phyloP scores from a whole-genome alignment of 2,329 filamentous ascomycete species.

The Phialocephala subalpina region DNA sequence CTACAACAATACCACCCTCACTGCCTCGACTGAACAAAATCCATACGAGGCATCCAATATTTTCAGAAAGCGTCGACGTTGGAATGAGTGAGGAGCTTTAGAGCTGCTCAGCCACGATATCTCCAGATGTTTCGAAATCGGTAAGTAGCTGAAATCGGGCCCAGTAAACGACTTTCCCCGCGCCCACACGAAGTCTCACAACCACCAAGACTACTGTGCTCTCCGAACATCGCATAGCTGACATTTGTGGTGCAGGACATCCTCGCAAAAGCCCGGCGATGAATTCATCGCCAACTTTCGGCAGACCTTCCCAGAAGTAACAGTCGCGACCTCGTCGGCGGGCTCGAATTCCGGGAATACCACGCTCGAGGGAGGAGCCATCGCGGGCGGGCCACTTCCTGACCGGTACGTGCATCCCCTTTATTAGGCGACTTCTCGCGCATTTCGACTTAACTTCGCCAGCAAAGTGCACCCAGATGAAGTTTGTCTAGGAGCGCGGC shows the following conservation, averaged over 20 bases:
- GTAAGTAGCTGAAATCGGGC: slow-evolving; percentile 35
- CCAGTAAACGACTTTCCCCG: neutral
- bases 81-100: slow-evolving; percentile 33
- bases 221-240: slow-evolving; percentile 19
- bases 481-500: neutral
- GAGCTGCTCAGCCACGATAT: slow-evolving; percentile 26
- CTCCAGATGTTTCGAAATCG: slow-evolving; percentile 48
- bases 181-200: slow-evolving; percentile 4
- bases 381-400: slow-evolving; percentile 40
- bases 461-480: neutral
- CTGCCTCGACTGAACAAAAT: neutral
- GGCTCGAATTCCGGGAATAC: slow-evolving; percentile 50
- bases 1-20: neutral
- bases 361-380: slow-evolving; percentile 32
- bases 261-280: slow-evolving; percentile 83
- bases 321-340: slow-evolving; percentile 56
- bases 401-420: slow-evolving; percentile 36
- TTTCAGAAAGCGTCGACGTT: neutral
- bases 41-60: neutral
- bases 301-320: slow-evolving; percentile 80
- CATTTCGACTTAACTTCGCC: neutral
- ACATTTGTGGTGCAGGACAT: slow-evolving; percentile 52
- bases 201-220: neutral
- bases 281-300: slow-evolving; percentile 87
- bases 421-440: neutral